Evolutionary conservation across 2,329 filamentous ascomycete genomes (phyloP).

Genomic region (Macrophomina tecta): DNA sequence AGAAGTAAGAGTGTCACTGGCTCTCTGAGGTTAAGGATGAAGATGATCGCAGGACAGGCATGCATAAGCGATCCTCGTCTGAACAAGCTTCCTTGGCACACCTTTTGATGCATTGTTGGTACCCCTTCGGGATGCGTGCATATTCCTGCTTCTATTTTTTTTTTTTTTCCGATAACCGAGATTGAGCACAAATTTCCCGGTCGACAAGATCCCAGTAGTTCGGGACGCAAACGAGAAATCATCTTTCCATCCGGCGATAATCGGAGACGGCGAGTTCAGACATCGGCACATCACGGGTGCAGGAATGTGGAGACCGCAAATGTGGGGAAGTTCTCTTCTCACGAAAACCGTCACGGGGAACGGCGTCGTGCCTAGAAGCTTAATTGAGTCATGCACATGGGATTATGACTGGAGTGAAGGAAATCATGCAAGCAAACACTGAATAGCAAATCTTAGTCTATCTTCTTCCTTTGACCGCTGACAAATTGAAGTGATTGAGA

Average conservation of each 20-base stretch:
- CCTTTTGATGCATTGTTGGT: too few relatives aligned
- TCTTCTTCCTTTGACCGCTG: neutral
- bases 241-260: neutral
- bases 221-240: neutral
- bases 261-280: neutral
- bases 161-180: too few relatives aligned
- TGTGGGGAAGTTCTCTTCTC: conserved; percentile 3
- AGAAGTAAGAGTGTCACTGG: too few relatives aligned
- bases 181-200: too few relatives aligned
- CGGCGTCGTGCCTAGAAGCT: neutral
- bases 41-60: too few relatives aligned
- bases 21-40: too few relatives aligned
- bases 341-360: conserved; percentile 1
- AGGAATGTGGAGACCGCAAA: neutral
- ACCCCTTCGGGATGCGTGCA: too few relatives aligned
- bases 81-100: too few relatives aligned
- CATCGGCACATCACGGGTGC: neutral
- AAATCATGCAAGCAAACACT: too few relatives aligned
- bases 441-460: neutral
- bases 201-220: neutral
- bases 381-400: neutral
- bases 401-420: neutral
- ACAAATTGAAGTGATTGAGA: neutral
- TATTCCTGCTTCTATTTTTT: too few relatives aligned
- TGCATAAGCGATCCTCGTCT: too few relatives aligned